phyloP scores from a whole-genome alignment of 768 basidiomycete species.

The Hygrocybe punicea region DNA sequence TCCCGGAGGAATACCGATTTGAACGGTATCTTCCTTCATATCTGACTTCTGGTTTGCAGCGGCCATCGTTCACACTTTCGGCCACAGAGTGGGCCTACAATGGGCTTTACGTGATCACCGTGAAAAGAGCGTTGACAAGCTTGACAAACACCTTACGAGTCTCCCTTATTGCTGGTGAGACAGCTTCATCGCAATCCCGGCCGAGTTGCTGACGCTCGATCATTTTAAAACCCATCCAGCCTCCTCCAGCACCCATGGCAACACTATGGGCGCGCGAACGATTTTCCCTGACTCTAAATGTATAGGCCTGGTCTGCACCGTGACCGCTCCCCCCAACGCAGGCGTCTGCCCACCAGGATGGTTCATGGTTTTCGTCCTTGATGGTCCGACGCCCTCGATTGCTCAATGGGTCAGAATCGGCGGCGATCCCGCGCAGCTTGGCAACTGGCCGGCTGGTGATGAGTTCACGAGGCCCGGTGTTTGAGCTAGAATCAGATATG shows the following conservation, averaged over 20 bases:
- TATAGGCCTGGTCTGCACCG: conserved; percentile 66
- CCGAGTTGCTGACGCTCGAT: no score
- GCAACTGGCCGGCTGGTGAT: conserved; percentile 69
- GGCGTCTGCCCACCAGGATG: conserved; percentile 72
- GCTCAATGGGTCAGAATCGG: conserved; percentile 76
- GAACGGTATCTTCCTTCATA: conserved; percentile 86
- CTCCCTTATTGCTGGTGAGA: conserved; percentile 65
- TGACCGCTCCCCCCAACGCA: conserved; percentile 72
- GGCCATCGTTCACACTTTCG: conserved; percentile 58
- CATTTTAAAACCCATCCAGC: neutral
- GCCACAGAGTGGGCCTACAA: conserved; percentile 62
- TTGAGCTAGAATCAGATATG: conserved; percentile 22
- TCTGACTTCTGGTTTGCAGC: conserved; percentile 56
- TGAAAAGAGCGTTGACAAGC: conserved; percentile 36
- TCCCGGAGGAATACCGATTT: conserved; percentile 74
- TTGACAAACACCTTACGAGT: conserved; percentile 45
- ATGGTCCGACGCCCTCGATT: conserved; percentile 74
- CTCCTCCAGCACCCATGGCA: neutral
- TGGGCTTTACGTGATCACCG: conserved; percentile 47
- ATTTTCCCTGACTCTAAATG: conserved; percentile 29
- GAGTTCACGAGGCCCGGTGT: conserved; percentile 69
- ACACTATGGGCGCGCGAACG: neutral
- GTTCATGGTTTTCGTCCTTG: conserved; percentile 72
- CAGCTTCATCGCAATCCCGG: conserved; percentile 63
- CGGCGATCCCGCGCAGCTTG: conserved; percentile 65